These are phyloP conservation scores for Cytospora mali DNA, from an alignment of 2,329 filamentous ascomycete genomes.

Conservation along the genomic window DNA sequence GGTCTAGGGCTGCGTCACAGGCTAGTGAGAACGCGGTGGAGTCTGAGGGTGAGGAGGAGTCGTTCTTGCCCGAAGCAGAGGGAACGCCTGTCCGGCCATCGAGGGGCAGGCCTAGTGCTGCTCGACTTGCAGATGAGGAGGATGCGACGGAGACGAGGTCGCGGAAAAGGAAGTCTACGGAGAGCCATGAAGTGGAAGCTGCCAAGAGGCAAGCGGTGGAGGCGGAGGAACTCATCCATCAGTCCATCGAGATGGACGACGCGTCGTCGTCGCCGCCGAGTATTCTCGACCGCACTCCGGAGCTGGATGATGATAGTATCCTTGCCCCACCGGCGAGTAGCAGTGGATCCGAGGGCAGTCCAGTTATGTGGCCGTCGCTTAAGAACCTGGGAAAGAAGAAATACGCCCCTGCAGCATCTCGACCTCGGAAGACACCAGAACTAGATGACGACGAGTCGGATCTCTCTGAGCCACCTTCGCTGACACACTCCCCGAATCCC, in stretches of 20 bases:
- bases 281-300: conserved; percentile 32
- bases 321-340: conserved; percentile 60
- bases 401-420: conserved; percentile 32
- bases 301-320: conserved; percentile 50
- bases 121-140: conserved; percentile 10
- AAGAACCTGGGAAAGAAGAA: conserved; percentile 52
- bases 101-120: conserved; percentile 12
- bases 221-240: conserved; percentile 30
- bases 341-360: conserved; percentile 46
- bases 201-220: conserved; percentile 37
- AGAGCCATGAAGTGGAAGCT: conserved; percentile 42
- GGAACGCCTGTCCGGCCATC: conserved; percentile 33
- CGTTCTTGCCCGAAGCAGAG: conserved; percentile 35
- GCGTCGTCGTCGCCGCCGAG: conserved; percentile 40
- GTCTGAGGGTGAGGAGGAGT: conserved; percentile 35
- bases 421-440: conserved; percentile 42
- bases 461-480: conserved; percentile 64
- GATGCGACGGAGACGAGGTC: conserved; percentile 36
- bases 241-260: conserved; percentile 32
- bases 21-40: conserved; percentile 20
- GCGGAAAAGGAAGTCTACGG: conserved; percentile 60
- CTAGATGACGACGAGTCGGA: conserved; percentile 51
- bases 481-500: conserved; percentile 68
- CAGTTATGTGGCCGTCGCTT: conserved; percentile 55
- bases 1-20: conserved; percentile 32